Evolutionary conservation across 2,329 filamentous ascomycete species (phyloP).

Genomic region (Davidsoniella australis): DNA sequence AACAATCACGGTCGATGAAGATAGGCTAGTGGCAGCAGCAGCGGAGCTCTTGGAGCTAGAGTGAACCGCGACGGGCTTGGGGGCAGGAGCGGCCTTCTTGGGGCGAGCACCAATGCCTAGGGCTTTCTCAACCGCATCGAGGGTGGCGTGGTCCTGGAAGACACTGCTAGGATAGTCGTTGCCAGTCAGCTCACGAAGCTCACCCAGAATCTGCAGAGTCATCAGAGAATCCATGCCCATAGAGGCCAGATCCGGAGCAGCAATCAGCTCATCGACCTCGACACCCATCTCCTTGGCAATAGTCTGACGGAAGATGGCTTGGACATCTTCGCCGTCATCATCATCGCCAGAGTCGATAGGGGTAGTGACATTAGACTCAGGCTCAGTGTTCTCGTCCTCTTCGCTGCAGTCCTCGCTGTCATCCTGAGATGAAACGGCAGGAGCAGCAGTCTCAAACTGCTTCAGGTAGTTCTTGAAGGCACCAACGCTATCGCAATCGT

Average conservation of each 20-base stretch:
- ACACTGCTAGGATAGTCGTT: slow-evolving; percentile 41
- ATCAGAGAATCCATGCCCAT: slow-evolving; percentile 44
- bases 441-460: slow-evolving; percentile 20
- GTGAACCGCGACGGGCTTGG: slow-evolving; percentile 14
- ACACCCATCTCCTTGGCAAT: slow-evolving; percentile 58
- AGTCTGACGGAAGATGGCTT: slow-evolving; percentile 42
- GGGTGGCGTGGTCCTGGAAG: slow-evolving; percentile 41
- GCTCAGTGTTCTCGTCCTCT: slow-evolving; percentile 28
- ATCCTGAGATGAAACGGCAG: slow-evolving; percentile 16
- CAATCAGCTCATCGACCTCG: slow-evolving; percentile 44
- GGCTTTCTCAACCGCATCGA: slow-evolving; percentile 47
- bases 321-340: slow-evolving; percentile 26
- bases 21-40: slow-evolving; percentile 1
- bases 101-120: slow-evolving; percentile 34
- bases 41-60: slow-evolving; percentile 6
- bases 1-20: slow-evolving; percentile 11
- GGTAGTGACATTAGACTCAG: slow-evolving; percentile 35
- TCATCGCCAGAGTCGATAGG: slow-evolving; percentile 32
- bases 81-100: slow-evolving; percentile 18
- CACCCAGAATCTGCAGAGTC: slow-evolving; percentile 37
- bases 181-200: slow-evolving; percentile 36
- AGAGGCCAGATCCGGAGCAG: slow-evolving; percentile 35
- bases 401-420: slow-evolving; percentile 25
- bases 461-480: slow-evolving; percentile 30
- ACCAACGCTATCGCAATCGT: slow-evolving; percentile 36